A percentile compares a stretch with the other conserved stretches of the same genome.
These are phyloP conservation scores for Aspergillus baeticus DNA, from an alignment of 495 filamentous ascomycete genomes.

Conservation along the genomic window DNA sequence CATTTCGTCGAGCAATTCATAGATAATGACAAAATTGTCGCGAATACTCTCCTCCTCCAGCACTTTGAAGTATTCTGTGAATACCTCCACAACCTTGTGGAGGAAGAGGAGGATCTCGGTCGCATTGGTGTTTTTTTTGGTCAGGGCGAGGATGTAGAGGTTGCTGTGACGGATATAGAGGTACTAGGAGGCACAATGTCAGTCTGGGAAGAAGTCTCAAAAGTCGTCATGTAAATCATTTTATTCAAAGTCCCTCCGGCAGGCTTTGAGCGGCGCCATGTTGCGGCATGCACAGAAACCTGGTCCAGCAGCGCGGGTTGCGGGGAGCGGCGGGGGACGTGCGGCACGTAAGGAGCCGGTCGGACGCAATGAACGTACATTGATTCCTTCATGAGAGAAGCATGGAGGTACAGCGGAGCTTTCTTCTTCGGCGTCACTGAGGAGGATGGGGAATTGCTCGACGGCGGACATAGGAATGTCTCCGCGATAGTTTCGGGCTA, in stretches of 20 bases:
- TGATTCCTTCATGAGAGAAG: slow-evolving; percentile 98
- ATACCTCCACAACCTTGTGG: slow-evolving; percentile 97
- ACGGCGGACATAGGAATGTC: slow-evolving; percentile 99
- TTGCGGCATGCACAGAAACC: neutral
- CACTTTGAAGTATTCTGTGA: slow-evolving; percentile 99
- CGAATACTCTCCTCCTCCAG: slow-evolving; percentile 98
- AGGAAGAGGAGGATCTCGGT: slow-evolving; percentile 98
- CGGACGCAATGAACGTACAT: slow-evolving; percentile 56
- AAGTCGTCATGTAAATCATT: neutral
- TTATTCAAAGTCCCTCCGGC: neutral
- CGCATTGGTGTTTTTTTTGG: slow-evolving; percentile 98
- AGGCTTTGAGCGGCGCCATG: neutral
- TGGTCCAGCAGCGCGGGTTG: slow-evolving; percentile 10
- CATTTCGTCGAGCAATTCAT: slow-evolving; percentile 99
- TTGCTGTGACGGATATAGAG: slow-evolving; percentile 99
- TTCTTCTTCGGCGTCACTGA: slow-evolving; percentile 99
- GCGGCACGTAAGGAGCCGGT: slow-evolving; percentile 10
- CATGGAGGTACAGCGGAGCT: slow-evolving; percentile 96
- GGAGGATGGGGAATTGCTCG: slow-evolving; percentile 95
- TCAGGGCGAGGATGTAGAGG: slow-evolving; percentile 96
- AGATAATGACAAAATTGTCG: slow-evolving; percentile 99
- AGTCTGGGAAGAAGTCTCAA: neutral
- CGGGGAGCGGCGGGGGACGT: slow-evolving; percentile 12
- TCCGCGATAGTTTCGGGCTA: slow-evolving; percentile 97
- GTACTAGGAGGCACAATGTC: slow-evolving; percentile 58